Percentiles rank a stretch among this genome's conserved stretches.
Evolutionary conservation across 805 yeast species (phyloP).

Genomic region (Hanseniaspora clermontiae): DNA sequence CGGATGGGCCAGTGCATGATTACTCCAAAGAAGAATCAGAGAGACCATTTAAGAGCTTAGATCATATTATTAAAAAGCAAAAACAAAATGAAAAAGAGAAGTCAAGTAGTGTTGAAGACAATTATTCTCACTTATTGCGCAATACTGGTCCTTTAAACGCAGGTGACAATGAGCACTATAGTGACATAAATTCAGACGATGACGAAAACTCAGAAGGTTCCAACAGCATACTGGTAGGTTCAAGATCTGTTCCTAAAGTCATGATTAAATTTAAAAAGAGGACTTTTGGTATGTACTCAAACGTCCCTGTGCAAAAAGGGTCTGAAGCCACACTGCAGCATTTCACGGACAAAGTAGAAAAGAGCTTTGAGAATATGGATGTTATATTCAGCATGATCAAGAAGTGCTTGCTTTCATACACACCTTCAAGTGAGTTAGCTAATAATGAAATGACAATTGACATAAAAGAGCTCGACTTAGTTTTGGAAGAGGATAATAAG

Average conservation of each 20-base stretch:
- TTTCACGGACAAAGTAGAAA: conserved; percentile 6
- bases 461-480: conserved; percentile 24
- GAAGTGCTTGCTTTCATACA: conserved; percentile 5
- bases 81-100: not conserved
- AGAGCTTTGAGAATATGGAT: conserved; percentile 5
- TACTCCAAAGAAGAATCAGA: not conserved
- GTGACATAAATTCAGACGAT: not conserved
- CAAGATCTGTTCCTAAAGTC: conserved; percentile 5
- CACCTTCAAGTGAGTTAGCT: conserved; percentile 1
- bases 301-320: conserved; percentile 3
- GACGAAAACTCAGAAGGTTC: not conserved
- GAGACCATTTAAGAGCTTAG: not conserved
- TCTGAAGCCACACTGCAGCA: conserved; percentile 3
- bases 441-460: conserved; percentile 22
- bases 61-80: not conserved
- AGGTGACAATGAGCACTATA: not conserved
- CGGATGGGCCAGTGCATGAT: not conserved
- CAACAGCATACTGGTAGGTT: conserved; percentile 1
- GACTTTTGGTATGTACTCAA: conserved; percentile 4
- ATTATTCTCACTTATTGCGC: not conserved
- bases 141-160: not conserved
- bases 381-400: conserved; percentile 17
- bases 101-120: not conserved
- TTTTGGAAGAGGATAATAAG: conserved; percentile 25
- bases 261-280: not conserved